A percentile compares a stretch with the other conserved stretches of the same genome.
Evolutionary conservation across 257 asterid genomes (phyloP).

Genomic region (Datura wrightii): DNA sequence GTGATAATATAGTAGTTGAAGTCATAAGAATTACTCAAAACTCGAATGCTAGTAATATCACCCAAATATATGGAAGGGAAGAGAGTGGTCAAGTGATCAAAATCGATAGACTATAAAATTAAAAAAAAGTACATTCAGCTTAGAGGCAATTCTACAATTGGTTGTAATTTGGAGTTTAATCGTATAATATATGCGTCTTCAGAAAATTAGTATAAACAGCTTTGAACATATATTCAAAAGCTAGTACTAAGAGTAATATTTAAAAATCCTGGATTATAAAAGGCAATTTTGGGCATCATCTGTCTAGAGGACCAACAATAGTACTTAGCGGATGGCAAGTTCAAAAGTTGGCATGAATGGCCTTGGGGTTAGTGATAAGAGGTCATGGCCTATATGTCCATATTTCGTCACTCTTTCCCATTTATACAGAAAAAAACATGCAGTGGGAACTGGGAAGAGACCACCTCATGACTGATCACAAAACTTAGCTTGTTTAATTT

Average conservation of each 20-base stretch:
- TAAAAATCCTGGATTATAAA: not conserved
- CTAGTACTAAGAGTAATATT: not conserved
- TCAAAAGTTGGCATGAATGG: not conserved
- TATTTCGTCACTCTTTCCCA: conserved; percentile 4
- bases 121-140: not conserved
- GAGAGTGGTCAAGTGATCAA: not conserved
- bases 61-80: not conserved
- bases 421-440: not conserved
- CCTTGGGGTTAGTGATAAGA: not conserved
- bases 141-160: not conserved
- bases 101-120: not conserved
- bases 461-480: conserved; percentile 26
- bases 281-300: not conserved
- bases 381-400: not conserved
- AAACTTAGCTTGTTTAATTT: conserved; percentile 1
- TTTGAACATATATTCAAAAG: not conserved
- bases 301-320: not conserved
- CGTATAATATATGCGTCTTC: not conserved
- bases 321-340: not conserved
- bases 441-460: conserved; percentile 5
- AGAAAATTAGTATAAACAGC: not conserved
- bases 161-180: not conserved
- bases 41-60: not conserved
- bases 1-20: not conserved
- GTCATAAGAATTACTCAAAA: not conserved